Conservation (phyloP, 1,139 yeast species). For the Neolecta irregularis region DNA sequence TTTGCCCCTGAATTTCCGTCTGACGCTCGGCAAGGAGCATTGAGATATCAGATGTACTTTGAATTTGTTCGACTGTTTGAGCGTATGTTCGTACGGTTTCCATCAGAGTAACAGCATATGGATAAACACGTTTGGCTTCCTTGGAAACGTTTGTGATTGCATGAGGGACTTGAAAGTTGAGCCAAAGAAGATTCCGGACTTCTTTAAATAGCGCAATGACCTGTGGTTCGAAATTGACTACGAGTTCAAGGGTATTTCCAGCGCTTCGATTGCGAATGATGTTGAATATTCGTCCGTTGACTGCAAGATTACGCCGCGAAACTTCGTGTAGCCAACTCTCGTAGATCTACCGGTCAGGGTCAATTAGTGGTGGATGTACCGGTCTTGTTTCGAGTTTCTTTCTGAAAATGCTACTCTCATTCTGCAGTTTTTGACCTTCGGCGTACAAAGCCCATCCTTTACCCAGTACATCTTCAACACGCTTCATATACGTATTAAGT, state of each 20-base stretch:
- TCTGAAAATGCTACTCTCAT: slow-evolving; percentile 34
- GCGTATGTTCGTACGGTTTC: slow-evolving; percentile 34
- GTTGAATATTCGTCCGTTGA: slow-evolving; percentile 30
- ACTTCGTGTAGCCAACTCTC: slow-evolving; percentile 34
- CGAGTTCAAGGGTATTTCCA: slow-evolving; percentile 17
- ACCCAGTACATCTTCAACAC: slow-evolving; percentile 46
- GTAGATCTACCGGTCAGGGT: slow-evolving; percentile 21
- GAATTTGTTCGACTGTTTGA: slow-evolving; percentile 18
- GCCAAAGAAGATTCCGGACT: slow-evolving; percentile 35
- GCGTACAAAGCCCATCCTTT: slow-evolving; percentile 60
- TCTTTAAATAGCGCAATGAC: slow-evolving; percentile 37
- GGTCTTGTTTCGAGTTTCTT: slow-evolving; percentile 33
- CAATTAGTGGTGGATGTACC: slow-evolving; percentile 4
- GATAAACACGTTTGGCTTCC: slow-evolving; percentile 37
- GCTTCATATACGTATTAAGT: slow-evolving; percentile 28
- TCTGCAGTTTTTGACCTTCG: slow-evolving; percentile 48
- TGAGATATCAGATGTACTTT: slow-evolving; percentile 28
- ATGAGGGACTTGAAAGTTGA: slow-evolving; percentile 49
- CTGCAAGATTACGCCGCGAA: slow-evolving; percentile 18
- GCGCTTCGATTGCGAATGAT: slow-evolving; percentile 18
- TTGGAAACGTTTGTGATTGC: slow-evolving; percentile 30
- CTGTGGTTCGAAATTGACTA: slow-evolving; percentile 37
- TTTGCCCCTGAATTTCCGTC: slow-evolving; percentile 22
- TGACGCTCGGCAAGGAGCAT: slow-evolving; percentile 32
- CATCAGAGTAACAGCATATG: slow-evolving; percentile 39